Percentiles rank a stretch among this genome's conserved stretches.
These are phyloP conservation scores for Mycosphaerelloides madeirae DNA, from an alignment of 2,329 filamentous ascomycete genomes.

Conservation along the genomic window DNA sequence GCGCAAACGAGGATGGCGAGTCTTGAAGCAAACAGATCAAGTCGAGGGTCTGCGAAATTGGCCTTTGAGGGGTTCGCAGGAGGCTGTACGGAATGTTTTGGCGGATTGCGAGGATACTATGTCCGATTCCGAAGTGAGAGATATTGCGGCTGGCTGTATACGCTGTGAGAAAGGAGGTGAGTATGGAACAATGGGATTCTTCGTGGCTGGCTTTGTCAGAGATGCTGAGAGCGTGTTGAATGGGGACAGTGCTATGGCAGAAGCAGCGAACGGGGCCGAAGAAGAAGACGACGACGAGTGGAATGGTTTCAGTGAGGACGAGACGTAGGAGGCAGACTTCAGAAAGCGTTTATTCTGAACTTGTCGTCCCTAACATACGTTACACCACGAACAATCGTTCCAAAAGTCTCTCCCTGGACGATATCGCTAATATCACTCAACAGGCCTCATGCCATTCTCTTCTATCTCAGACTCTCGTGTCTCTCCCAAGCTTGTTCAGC, in stretches of 20 bases:
- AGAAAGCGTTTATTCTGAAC: neutral
- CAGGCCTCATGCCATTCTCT: too few species aligned
- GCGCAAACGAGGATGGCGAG: constrained; percentile 64
- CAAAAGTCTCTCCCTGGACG: too few species aligned
- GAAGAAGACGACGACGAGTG: constrained; percentile 37
- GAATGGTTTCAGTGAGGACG: constrained; percentile 40
- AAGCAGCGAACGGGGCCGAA: constrained; percentile 1
- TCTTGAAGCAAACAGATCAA: constrained; percentile 69
- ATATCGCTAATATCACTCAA: too few species aligned
- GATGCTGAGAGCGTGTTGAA: constrained; percentile 33
- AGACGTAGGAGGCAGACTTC: constrained; percentile 7
- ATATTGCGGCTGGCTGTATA: constrained; percentile 68
- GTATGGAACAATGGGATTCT: constrained; percentile 89
- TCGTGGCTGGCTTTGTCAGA: constrained; percentile 80
- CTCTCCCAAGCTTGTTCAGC: constrained; percentile 31
- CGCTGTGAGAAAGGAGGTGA: constrained; percentile 75
- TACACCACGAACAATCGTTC: too few species aligned
- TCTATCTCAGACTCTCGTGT: too few species aligned
- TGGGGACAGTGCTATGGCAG: neutral
- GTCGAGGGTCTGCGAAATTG: constrained; percentile 71
- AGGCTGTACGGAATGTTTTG: constrained; percentile 35
- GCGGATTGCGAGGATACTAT: constrained; percentile 1
- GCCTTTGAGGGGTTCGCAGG: constrained; percentile 52
- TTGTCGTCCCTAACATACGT: too few species aligned
- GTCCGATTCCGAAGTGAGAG: constrained; percentile 15